Evolutionary conservation across 1,139 yeast species (phyloP), one percentile per base, ranked within the genome.

Genomic region (Groenewaldozyma auringiensis): DNA sequence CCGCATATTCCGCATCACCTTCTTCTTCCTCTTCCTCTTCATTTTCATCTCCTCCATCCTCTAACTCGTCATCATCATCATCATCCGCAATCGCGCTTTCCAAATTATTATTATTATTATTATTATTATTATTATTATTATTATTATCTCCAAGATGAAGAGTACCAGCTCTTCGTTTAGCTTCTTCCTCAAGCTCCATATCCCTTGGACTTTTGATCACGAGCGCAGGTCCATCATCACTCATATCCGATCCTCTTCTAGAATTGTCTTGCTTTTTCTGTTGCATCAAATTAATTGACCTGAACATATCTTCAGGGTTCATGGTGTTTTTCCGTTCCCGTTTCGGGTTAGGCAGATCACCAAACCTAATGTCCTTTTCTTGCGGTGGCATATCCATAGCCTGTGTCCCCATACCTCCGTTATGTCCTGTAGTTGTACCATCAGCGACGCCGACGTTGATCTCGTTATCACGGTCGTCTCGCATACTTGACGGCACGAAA

Each of bases 151-250:
- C 8, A 13, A 11, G 34, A 21, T 8, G 13, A n/a, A 9, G 17
- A 22, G n/a, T 13, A 11, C 17, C 31, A 21, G 14, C 41, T 21
- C 44, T 39, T 44, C 50, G 53, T 33, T 40, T 53, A 22, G 46
- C 48, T 45, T 53, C 64, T 47, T 54, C 63, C 53, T 56, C 64
- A 55, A 59, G 77, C 76, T 63, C 88, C 68, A 61, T 55, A 40
- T 83, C 94, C 34, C 79, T 76, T 1, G 96, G 96, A 1, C 94
- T 81, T 53, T 77, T 76, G 46, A 88, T 83, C 11, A 84, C 79
- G 42, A 89, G 67, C 0, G 94, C 88, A 9, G 95, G 96, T 2
- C 89, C 96, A 9, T 67, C 70, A 33, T 25, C 43, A 8, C 41
- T 32, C 14, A 35, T 35, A 18, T 58, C 58, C 4, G 60, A 42